A percentile compares a stretch with the other conserved stretches of the same genome.
phyloP scores from a whole-genome alignment of 2,329 filamentous ascomycete species.

The Beauveria brongniartii region DNA sequence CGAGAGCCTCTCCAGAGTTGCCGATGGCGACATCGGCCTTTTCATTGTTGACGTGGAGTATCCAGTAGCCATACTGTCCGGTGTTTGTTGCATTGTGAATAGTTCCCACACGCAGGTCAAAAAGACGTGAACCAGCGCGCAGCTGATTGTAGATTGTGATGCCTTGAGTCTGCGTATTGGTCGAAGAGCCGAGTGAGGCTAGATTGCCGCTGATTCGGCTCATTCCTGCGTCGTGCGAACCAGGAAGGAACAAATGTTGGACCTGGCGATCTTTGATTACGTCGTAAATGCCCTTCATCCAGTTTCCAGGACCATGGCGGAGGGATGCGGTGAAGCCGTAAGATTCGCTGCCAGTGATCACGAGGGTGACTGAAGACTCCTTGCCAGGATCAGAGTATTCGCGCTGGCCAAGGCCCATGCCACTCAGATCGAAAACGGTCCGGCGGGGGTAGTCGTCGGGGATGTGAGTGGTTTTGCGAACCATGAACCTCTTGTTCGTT shows the following conservation, averaged over 20 bases:
- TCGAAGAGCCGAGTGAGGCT: slow-evolving; percentile 24
- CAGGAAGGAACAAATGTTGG: slow-evolving; percentile 38
- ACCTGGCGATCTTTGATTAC: slow-evolving; percentile 30
- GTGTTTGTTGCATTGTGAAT: slow-evolving; percentile 15
- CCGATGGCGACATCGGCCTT: slow-evolving; percentile 29
- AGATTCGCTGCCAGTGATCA: slow-evolving; percentile 26
- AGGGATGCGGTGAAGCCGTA: slow-evolving; percentile 26
- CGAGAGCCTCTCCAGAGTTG: slow-evolving; percentile 35
- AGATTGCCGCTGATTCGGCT: slow-evolving; percentile 29
- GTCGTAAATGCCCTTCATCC: slow-evolving; percentile 26
- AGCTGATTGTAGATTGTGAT: slow-evolving; percentile 37
- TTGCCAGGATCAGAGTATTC: slow-evolving; percentile 25
- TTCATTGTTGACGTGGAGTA: slow-evolving; percentile 32
- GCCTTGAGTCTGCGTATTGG: slow-evolving; percentile 38
- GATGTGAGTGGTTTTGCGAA: slow-evolving; percentile 24
- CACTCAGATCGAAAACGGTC: slow-evolving; percentile 22
- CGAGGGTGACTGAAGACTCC: slow-evolving; percentile 23
- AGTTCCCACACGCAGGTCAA: slow-evolving; percentile 37
- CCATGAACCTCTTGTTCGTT: slow-evolving; percentile 22
- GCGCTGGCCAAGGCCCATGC: slow-evolving; percentile 25
- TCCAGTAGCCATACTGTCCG: slow-evolving; percentile 27
- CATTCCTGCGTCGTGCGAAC: slow-evolving; percentile 43
- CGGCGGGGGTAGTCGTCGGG: slow-evolving; percentile 19
- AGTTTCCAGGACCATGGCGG: slow-evolving; percentile 20
- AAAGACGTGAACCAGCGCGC: slow-evolving; percentile 35